A percentile compares a stretch with the other conserved stretches of the same genome.
phyloP scores from a whole-genome alignment of 2,329 filamentous ascomycete genomes.

The Chalaropsis ovoidea region DNA sequence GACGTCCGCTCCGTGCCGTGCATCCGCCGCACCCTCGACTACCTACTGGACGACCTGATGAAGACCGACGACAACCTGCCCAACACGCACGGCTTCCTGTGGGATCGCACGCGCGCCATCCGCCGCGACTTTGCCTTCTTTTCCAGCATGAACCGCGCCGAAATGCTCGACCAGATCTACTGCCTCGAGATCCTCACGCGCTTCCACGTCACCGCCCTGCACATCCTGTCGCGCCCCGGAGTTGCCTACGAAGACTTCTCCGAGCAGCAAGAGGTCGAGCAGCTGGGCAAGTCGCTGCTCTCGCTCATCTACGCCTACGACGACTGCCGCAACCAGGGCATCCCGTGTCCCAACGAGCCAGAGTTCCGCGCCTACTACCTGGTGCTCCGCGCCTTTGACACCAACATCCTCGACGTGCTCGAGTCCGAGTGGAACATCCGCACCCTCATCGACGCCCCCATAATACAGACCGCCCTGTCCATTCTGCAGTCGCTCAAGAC shows the following conservation, averaged over 20 bases:
- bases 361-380: constrained; percentile 59
- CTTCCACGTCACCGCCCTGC: constrained; percentile 56
- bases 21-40: constrained; percentile 51
- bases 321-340: constrained; percentile 49
- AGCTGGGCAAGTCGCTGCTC: constrained; percentile 54
- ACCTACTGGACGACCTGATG: constrained; percentile 52
- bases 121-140: constrained; percentile 60
- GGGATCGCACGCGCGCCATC: constrained; percentile 58
- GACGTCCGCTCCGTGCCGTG: constrained; percentile 54
- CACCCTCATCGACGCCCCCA: constrained; percentile 46
- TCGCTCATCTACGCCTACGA: constrained; percentile 58
- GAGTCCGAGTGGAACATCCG: constrained; percentile 49
- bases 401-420: constrained; percentile 44
- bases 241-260: constrained; percentile 51
- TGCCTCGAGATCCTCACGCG: constrained; percentile 56
- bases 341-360: constrained; percentile 51
- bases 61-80: constrained; percentile 46
- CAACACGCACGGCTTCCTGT: constrained; percentile 51
- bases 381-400: constrained; percentile 50
- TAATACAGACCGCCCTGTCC: constrained; percentile 51
- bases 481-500: constrained; percentile 53
- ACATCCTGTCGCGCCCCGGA: constrained; percentile 50
- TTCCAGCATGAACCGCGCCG: constrained; percentile 47
- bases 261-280: constrained; percentile 57
- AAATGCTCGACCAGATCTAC: constrained; percentile 50